Conservation (phyloP, 208 protist species). For the Vickermania spadyakhi region DNA sequence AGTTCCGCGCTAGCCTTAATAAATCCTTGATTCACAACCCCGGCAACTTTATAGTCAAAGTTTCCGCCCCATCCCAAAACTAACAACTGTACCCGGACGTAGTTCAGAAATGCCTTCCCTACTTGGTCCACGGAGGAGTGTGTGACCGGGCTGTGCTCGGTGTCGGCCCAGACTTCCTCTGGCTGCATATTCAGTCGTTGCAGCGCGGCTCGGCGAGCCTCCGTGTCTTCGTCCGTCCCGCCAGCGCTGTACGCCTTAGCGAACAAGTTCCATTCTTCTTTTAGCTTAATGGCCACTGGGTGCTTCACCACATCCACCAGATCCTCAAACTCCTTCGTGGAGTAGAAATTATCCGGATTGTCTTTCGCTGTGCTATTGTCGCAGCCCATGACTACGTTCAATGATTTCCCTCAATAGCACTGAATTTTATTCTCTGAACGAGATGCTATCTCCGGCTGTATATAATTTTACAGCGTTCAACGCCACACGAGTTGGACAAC, state of each 20-base stretch:
- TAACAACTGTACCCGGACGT: conserved; percentile 58
- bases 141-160: conserved; percentile 24
- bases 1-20: conserved; percentile 56
- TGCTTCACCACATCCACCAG: conserved; percentile 35
- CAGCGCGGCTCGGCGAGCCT: conserved; percentile 16
- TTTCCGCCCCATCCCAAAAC: conserved; percentile 66
- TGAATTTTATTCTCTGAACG: too few relatives aligned
- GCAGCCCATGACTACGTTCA: conserved; percentile 43
- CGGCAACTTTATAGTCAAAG: conserved; percentile 79
- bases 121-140: conserved; percentile 75
- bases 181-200: conserved; percentile 5
- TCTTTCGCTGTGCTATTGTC: conserved; percentile 36
- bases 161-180: conserved; percentile 67
- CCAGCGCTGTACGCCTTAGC: conserved; percentile 31
- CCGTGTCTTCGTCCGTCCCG: conserved; percentile 9
- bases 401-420: too few relatives aligned
- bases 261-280: conserved; percentile 67
- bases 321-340: conserved; percentile 36
- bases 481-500: too few relatives aligned
- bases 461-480: too few relatives aligned
- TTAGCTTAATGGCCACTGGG: conserved; percentile 50
- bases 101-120: conserved; percentile 77
- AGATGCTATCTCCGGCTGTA: too few relatives aligned
- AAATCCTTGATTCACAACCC: conserved; percentile 59
- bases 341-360: conserved; percentile 3